Conservation (phyloP, 106 monocot genomes). For the Dendrobium catenatum region DNA sequence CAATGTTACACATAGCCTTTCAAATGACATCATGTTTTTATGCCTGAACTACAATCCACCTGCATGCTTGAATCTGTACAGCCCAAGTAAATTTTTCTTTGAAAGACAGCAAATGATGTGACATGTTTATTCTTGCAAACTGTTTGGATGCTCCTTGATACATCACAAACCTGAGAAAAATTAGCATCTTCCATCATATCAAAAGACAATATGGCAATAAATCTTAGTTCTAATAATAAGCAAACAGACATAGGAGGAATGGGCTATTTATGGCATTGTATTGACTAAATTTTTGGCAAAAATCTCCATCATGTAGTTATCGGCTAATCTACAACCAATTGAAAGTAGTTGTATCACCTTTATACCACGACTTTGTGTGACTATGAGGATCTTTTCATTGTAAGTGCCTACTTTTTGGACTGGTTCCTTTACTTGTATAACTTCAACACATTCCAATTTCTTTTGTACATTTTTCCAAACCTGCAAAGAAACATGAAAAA, state of each 20-base stretch:
- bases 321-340: too few species aligned
- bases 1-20: not conserved
- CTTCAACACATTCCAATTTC: conserved; percentile 74
- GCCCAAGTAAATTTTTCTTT: conserved; percentile 67
- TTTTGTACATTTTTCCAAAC: conserved; percentile 70
- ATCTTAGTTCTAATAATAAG: not conserved
- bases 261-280: not conserved
- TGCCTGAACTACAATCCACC: conserved; percentile 29
- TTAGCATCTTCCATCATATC: not conserved
- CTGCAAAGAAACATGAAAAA: conserved; percentile 22
- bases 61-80: conserved; percentile 84
- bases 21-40: not conserved
- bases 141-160: conserved; percentile 56
- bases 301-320: too few species aligned
- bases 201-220: not conserved
- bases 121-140: conserved; percentile 62
- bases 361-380: conserved; percentile 49
- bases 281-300: not conserved
- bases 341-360: conserved; percentile 32
- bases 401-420: conserved; percentile 50
- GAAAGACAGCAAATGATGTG: conserved; percentile 45
- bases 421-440: conserved; percentile 72
- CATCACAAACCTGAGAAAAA: conserved; percentile 44
- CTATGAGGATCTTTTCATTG: conserved; percentile 62
- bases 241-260: not conserved